Base-by-base conservation (phyloP, 2,329 filamentous ascomycete genomes). In the Fusarium sp. region DNA sequence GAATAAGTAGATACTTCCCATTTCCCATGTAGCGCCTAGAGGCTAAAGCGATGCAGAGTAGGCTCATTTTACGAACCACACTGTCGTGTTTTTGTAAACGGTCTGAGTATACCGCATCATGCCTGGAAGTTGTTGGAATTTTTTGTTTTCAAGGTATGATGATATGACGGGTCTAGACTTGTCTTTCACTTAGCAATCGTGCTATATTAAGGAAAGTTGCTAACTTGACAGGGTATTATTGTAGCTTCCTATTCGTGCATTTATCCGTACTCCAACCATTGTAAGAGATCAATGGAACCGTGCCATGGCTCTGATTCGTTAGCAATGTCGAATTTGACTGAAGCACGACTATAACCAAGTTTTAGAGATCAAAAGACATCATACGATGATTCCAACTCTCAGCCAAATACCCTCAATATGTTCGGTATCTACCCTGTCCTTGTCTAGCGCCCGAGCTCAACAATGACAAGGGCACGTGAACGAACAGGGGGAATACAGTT, bases 231-330 rank as follows among this genome's bases (percentile, higher is more conserved):
- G 38, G 44, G 52, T 49, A 38, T 37, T 13, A 28, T 46, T 26
- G 9, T 26, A 38, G 20, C 38, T 42, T 63, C 49, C 31, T 44
- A 55, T 66, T 55, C 34, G 42, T 52, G 56, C 56, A 66, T 46
- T 58, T 41, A 60, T 55, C 57, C 42, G 38, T 54, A 34, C 34
- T 50, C 37, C 47, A 46, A 45, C 40, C 49, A 16, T 49, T 65
- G 65, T 52, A 36, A 69, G 57, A 40, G 37, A 20, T 23, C 40
- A 45, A 66, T 56, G 66, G 33, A 63, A 53, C 50, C 41, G 31
- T 41, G n/a, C 28, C 18, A 51, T 44, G 37, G 31, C n/a, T 53
- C 44, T 64, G 67, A 67, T 67, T 70, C 46, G 67, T 30, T 59
- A 42, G 57, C 42, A 64, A 67, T 40, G 11, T 34, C 40, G 30